phyloP scores from a whole-genome alignment of 805 yeast species.

The Pichia paraexigua region DNA sequence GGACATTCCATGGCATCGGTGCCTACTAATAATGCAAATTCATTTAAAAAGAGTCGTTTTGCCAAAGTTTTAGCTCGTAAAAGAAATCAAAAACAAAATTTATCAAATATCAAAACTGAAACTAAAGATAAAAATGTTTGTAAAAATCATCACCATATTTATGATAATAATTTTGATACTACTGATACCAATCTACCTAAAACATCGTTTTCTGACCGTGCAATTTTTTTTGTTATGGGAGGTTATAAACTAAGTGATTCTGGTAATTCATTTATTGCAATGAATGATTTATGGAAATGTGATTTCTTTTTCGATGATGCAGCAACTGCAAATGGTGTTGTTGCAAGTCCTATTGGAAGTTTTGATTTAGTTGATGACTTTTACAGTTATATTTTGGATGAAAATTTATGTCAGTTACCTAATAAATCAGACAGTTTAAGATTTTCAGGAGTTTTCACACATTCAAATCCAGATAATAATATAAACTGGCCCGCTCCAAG shows the following conservation, averaged over 20 bases:
- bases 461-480: conserved; percentile 11
- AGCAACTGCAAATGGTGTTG: conserved; percentile 23
- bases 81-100: neutral
- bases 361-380: conserved; percentile 18
- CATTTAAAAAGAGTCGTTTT: neutral
- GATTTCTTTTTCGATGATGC: conserved; percentile 28
- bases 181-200: neutral
- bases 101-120: neutral
- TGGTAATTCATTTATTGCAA: conserved; percentile 22
- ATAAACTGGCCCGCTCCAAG: conserved; percentile 27
- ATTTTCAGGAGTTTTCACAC: conserved; percentile 22
- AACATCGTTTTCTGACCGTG: conserved; percentile 17
- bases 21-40: conserved; percentile 17
- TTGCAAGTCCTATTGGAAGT: conserved; percentile 26
- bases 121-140: neutral
- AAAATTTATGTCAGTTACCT: conserved; percentile 12
- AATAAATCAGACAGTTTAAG: conserved; percentile 1
- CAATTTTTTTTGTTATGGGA: conserved; percentile 38
- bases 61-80: neutral
- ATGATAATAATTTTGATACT: neutral
- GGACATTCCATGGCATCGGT: conserved; percentile 22
- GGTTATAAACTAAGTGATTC: conserved; percentile 36
- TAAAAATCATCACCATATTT: neutral
- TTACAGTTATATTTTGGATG: conserved; percentile 15
- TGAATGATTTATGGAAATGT: conserved; percentile 28